Conservation (phyloP, 2,329 filamentous ascomycete species). For the Apiospora phragmitis region DNA sequence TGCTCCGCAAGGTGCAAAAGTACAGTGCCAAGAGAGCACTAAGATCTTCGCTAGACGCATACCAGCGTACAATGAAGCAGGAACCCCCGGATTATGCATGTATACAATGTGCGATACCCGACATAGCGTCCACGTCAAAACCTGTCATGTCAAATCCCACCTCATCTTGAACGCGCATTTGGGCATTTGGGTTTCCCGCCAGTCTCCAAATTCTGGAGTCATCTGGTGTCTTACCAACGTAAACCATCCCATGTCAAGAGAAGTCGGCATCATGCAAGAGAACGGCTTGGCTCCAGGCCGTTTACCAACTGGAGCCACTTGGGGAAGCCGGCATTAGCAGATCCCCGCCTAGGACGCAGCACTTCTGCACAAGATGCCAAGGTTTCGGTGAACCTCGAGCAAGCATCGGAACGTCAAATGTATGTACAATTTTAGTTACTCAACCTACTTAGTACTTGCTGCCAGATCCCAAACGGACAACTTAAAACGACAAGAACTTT, state of each 20-base stretch:
- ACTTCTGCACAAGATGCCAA: neutral
- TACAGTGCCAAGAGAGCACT: neutral
- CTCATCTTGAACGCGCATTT: neutral
- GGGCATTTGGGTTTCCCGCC: constrained; percentile 4
- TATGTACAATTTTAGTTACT: neutral
- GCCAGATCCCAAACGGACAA: neutral
- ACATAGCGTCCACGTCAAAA: neutral
- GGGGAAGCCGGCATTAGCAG: constrained; percentile 1
- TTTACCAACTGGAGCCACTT: neutral
- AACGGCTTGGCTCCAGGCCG: neutral
- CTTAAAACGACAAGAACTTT: neutral
- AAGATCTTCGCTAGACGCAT: neutral
- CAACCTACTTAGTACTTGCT: neutral
- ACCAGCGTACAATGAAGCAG: neutral
- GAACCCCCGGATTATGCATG: neutral
- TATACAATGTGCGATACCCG: neutral
- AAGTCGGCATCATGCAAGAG: neutral
- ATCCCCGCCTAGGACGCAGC: neutral
- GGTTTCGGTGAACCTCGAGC: neutral
- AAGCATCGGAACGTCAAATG: no score
- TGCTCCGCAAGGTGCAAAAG: neutral
- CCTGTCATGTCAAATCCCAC: neutral
- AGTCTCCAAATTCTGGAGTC: neutral
- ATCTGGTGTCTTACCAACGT: neutral
- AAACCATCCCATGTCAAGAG: neutral